Evolutionary conservation across 202 grass and related monocot genomes (phyloP).

Genomic region (Schoenoplectus triqueter): DNA sequence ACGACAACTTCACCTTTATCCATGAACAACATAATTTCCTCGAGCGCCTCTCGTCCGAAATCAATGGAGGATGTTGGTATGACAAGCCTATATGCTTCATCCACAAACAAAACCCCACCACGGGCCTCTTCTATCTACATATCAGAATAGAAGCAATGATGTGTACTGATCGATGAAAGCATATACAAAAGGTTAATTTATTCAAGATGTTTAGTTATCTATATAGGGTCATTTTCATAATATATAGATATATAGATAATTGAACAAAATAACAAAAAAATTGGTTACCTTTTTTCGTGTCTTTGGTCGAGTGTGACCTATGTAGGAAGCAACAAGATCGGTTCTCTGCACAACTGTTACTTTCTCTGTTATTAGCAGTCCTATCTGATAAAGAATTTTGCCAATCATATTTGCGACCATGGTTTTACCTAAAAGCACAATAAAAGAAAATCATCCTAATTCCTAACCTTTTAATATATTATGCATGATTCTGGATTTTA

Average conservation of each 20-base stretch:
- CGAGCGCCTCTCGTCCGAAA: background rate
- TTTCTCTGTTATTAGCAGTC: background rate
- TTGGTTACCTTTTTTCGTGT: background rate
- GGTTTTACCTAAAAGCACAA: background rate
- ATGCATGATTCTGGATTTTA: background rate
- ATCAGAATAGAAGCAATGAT: background rate
- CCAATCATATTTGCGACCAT: background rate
- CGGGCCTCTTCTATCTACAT: background rate
- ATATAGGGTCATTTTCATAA: background rate
- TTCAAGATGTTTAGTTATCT: too few relatives aligned
- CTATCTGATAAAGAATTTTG: background rate
- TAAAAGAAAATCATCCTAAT: background rate
- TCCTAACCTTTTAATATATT: background rate
- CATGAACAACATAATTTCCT: slow-evolving; percentile 3
- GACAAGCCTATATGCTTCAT: background rate
- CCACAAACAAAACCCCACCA: background rate
- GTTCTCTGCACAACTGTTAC: slow-evolving; percentile 13
- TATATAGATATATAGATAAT: background rate
- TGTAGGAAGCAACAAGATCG: background rate
- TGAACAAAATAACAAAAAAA: background rate
- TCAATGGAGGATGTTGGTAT: background rate
- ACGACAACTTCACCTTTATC: background rate
- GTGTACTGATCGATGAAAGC: too few relatives aligned
- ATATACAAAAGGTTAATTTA: background rate
- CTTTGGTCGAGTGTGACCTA: background rate